Conservation (phyloP, 805 yeast species). For the Candida palmyrensis region DNA sequence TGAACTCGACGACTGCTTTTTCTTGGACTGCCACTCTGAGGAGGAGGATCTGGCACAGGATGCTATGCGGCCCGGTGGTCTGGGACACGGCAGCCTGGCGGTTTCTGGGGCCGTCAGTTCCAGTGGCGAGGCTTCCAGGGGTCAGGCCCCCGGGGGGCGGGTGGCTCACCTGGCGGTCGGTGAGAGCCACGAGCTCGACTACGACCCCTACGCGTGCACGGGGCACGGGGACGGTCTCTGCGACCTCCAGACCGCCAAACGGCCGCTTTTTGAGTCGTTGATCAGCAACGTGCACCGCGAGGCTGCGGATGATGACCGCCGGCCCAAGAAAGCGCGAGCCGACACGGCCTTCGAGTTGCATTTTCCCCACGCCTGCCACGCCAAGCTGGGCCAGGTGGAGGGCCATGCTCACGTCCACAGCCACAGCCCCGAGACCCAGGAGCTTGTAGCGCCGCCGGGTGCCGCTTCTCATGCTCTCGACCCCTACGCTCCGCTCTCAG, state of each 20-base stretch:
- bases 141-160: neutral
- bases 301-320: conserved; percentile 3
- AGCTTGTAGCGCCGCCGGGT: too few relatives aligned
- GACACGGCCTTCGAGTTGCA: neutral
- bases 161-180: neutral
- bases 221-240: neutral
- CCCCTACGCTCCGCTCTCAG: too few relatives aligned
- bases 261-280: conserved; percentile 34
- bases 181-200: neutral
- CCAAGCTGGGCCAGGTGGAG: neutral
- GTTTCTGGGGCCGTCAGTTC: neutral
- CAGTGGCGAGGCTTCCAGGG: neutral
- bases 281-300: conserved; percentile 29
- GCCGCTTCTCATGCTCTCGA: neutral
- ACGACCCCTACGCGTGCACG: conserved; percentile 1
- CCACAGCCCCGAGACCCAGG: neutral
- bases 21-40: conserved; percentile 26
- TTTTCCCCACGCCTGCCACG: neutral
- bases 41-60: conserved; percentile 3
- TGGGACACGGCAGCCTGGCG: too few relatives aligned
- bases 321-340: neutral
- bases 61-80: too few relatives aligned
- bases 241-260: conserved; percentile 11
- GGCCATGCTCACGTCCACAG: conserved; percentile 36
- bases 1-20: conserved; percentile 42